Percentiles rank a stretch among this genome's conserved stretches.
phyloP scores from a whole-genome alignment of 176 grass and related monocot species.

The Zea luxurians region DNA sequence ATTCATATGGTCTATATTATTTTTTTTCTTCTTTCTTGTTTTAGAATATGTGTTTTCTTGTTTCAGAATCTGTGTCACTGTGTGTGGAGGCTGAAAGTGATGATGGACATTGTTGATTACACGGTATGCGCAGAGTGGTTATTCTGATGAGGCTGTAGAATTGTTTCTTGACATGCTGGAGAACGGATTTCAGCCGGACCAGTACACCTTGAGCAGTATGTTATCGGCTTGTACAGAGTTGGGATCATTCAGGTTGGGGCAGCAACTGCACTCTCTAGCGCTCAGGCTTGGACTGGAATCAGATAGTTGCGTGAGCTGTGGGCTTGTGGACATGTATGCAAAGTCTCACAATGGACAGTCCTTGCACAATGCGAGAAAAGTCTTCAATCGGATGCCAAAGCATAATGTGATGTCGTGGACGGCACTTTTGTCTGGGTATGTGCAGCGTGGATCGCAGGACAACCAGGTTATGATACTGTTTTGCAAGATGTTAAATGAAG shows the following conservation, averaged over 20 bases:
- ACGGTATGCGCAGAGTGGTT: constrained; percentile 46
- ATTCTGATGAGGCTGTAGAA: constrained; percentile 42
- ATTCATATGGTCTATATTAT: too few relatives aligned
- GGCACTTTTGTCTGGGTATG: constrained; percentile 71
- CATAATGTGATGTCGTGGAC: constrained; percentile 81
- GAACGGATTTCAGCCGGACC: constrained; percentile 53
- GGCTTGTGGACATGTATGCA: constrained; percentile 76
- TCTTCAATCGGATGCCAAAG: constrained; percentile 53
- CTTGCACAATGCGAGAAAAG: constrained; percentile 54
- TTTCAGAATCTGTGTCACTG: too few relatives aligned
- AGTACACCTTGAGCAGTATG: constrained; percentile 70
- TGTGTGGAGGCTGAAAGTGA: too few relatives aligned
- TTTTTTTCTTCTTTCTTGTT: too few relatives aligned
- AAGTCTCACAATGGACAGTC: constrained; percentile 46
- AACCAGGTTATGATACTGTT: constrained; percentile 51
- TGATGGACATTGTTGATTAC: constrained; percentile 89
- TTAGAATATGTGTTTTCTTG: too few relatives aligned
- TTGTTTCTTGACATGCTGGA: constrained; percentile 70
- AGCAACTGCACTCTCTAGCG: constrained; percentile 74
- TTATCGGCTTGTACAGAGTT: constrained; percentile 64
- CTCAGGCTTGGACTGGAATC: constrained; percentile 49
- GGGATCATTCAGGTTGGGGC: constrained; percentile 56
- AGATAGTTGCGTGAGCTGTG: constrained; percentile 72
- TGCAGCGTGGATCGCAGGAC: constrained; percentile 55
- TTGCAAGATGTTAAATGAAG: constrained; percentile 53